Base-by-base conservation (phyloP, 768 basidiomycete species). In the Lyophyllum atratum region DNA sequence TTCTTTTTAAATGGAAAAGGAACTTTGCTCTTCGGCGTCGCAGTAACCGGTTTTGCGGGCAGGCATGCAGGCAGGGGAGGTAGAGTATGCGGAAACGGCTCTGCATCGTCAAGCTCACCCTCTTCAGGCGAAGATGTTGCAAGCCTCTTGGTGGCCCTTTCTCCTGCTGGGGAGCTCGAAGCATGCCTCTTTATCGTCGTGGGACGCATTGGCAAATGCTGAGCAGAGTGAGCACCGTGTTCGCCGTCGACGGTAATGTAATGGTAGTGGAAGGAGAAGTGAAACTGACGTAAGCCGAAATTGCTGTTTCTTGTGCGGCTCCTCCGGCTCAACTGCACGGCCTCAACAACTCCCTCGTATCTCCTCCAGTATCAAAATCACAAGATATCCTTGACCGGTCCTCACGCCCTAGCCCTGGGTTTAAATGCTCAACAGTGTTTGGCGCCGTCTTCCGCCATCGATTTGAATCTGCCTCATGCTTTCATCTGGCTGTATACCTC, bases 1-100 rank as follows among this genome's bases (percentile, higher is more conserved):
- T 76, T 82, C 67, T 75, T 80, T 72, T 92, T 92, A 76, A 92
- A 92, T 1, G 91, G 91, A 70, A 90, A 92, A 9, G 87, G 83
- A 22, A 90, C 80, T 65, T 82, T 85, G 19, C 74, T 46, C 67
- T 83, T 71, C 62, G 59, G 19, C 59, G 65, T 21, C 63, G 63
- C 11, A 40, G 26, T 34, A 28, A 50, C 64, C 47, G 77, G 70
- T 62, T 78, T 76, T 0, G 71, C 60, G n/a, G 76, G 75, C 47
- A 72, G 62, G 22, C 68, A 64, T 37, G 72, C 63, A 49, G 68
- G 64, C 33, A 68, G 59, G 37, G 68, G 56, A 43, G 60, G 51
- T 42, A 64, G 56, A 50, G 68, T 55, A 31, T 64, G 44, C 64
- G 58, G 62, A 51, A 42, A 21, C 53, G 67, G 52, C 15, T 65